A percentile compares a stretch with the other conserved stretches of the same genome.
Conservation (phyloP, 352 stramenopile genomes). For the Pythium scleroteichum region DNA sequence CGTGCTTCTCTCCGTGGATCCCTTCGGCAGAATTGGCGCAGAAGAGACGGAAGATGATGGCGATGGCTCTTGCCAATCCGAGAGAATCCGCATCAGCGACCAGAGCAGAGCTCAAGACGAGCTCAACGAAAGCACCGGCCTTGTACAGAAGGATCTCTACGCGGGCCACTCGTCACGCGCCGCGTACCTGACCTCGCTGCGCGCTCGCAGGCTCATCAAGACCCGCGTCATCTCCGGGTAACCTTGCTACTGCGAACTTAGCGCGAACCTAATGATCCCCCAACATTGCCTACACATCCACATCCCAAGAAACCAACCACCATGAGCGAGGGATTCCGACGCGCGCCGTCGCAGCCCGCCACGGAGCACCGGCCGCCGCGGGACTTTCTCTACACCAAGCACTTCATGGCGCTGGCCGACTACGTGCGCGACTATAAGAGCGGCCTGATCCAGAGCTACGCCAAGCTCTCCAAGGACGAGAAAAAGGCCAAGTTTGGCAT, state of each 20-base stretch:
- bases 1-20: background rate
- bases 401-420: conserved; percentile 13
- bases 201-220: conserved; percentile 5
- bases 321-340: no score
- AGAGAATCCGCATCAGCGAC: no score
- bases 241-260: conserved; percentile 6
- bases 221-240: background rate
- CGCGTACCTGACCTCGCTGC: conserved; percentile 21
- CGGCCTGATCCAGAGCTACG: background rate
- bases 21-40: no score
- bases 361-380: conserved; percentile 8
- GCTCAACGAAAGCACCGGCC: background rate
- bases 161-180: conserved; percentile 8
- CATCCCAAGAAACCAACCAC: no score
- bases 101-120: no score
- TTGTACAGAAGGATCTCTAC: background rate
- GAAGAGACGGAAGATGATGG: no score
- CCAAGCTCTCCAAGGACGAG: background rate
- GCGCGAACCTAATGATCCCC: background rate
- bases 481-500: conserved; percentile 13
- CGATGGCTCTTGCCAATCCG: no score
- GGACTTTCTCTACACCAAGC: conserved; percentile 12
- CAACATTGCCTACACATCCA: no score
- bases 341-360: background rate
- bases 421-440: conserved; percentile 6